These are phyloP conservation scores for Coniochaeta sp. DNA, from an alignment of 2,329 filamentous ascomycete species.

Conservation along the genomic window DNA sequence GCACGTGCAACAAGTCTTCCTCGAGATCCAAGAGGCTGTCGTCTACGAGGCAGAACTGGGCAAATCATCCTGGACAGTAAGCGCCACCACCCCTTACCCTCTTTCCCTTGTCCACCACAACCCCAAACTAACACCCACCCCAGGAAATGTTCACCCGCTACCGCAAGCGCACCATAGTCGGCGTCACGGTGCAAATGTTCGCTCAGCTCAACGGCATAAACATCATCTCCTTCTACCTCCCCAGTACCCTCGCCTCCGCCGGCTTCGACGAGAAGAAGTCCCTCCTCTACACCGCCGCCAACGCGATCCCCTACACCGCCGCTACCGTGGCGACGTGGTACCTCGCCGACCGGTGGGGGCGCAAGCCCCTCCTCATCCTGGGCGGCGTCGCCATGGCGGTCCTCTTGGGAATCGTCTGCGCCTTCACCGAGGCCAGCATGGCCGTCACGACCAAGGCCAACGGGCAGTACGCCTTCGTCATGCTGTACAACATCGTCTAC, in stretches of 20 bases:
- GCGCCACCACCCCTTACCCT: slow-evolving; percentile 11
- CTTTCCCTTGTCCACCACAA: no score
- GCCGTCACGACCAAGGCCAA: slow-evolving; percentile 43
- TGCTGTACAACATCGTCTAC: slow-evolving; percentile 69
- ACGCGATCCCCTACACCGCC: slow-evolving; percentile 31
- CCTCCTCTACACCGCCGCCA: slow-evolving; percentile 30
- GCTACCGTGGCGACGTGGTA: slow-evolving; percentile 58
- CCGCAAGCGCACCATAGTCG: slow-evolving; percentile 31
- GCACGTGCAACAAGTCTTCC: slow-evolving; percentile 36
- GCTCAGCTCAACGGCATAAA: slow-evolving; percentile 33
- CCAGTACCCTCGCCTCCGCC: slow-evolving; percentile 25
- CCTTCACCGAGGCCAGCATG: slow-evolving; percentile 38
- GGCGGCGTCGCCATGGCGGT: slow-evolving; percentile 64
- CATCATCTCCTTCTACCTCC: slow-evolving; percentile 34
- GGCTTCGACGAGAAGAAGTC: slow-evolving; percentile 28
- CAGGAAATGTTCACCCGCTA: slow-evolving; percentile 34
- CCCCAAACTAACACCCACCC: background rate
- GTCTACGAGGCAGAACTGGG: slow-evolving; percentile 33
- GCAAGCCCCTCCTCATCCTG: slow-evolving; percentile 60
- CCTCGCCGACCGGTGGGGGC: slow-evolving; percentile 60
- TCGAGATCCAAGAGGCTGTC: slow-evolving; percentile 47
- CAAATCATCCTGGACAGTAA: background rate
- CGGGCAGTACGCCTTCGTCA: slow-evolving; percentile 65
- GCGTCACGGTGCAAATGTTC: slow-evolving; percentile 32
- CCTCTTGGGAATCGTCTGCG: slow-evolving; percentile 58